These are phyloP conservation scores for Nicotiana otophora DNA, from an alignment of 257 asterid species.

Conservation along the genomic window DNA sequence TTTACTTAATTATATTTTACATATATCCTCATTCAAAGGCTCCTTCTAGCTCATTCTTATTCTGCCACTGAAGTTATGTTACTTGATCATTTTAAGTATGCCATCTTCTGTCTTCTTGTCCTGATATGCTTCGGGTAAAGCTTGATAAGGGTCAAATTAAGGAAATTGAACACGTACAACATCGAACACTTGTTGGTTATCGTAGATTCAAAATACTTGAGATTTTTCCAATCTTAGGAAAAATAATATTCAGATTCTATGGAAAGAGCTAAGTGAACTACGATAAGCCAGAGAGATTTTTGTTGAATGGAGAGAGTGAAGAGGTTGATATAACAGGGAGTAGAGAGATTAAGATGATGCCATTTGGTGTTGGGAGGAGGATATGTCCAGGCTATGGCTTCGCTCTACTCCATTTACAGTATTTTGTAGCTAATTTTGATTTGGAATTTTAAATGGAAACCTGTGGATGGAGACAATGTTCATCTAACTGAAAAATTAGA, in stretches of 20 bases:
- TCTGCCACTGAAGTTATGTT: neutral
- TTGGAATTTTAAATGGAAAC: no score
- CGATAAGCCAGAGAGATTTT: no score
- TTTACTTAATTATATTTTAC: neutral
- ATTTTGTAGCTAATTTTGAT: no score
- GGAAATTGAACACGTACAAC: no score
- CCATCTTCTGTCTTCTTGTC: neutral
- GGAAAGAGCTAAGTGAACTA: neutral
- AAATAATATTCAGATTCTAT: conserved; percentile 8
- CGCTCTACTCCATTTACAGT: no score
- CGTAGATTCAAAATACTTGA: neutral
- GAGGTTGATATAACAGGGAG: no score
- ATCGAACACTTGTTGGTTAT: neutral
- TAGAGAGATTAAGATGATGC: no score
- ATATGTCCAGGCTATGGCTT: no score
- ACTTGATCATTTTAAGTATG: neutral
- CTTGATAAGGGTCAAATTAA: neutral
- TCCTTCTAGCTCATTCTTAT: neutral
- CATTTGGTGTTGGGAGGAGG: no score
- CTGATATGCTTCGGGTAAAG: neutral
- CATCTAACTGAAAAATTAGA: no score
- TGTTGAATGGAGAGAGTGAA: no score
- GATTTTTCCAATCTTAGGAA: neutral
- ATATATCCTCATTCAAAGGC: neutral
- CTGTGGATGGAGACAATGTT: no score